Conservation (phyloP, 2,329 filamentous ascomycete species). For the Colletotrichum sp. region DNA sequence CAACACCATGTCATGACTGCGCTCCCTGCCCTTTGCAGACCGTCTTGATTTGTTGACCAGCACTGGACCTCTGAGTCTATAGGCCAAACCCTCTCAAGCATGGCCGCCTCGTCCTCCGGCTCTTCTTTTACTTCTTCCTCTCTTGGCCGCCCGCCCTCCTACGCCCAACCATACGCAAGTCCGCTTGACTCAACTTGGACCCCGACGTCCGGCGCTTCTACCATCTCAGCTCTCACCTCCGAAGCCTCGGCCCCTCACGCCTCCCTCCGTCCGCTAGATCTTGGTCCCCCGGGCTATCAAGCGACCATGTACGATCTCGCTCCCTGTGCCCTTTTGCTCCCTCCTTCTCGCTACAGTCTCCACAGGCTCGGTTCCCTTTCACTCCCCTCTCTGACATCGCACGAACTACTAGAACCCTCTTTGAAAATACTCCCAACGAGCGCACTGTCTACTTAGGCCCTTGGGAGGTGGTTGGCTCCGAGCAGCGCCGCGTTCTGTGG, state of each 20-base stretch:
- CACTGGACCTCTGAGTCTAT: neutral
- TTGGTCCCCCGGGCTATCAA: constrained; percentile 58
- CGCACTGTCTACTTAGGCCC: constrained; percentile 57
- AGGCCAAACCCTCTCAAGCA: constrained; percentile 28
- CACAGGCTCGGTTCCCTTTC: neutral
- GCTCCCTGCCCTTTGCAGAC: neutral
- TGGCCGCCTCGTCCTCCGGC: constrained; percentile 47
- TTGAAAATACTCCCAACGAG: constrained; percentile 53
- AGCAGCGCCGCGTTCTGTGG: constrained; percentile 56
- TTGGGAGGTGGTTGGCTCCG: constrained; percentile 54
- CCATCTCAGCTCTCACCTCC: constrained; percentile 45
- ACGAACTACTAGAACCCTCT: constrained; percentile 46
- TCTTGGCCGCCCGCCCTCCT: constrained; percentile 44
- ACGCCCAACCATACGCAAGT: constrained; percentile 46
- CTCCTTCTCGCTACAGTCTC: neutral
- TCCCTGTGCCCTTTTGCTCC: neutral
- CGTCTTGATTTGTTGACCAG: constrained; percentile 6
- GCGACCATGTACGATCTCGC: constrained; percentile 52
- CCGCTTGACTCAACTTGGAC: constrained; percentile 51
- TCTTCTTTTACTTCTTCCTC: constrained; percentile 55
- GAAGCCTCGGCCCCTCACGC: constrained; percentile 44
- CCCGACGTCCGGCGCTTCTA: constrained; percentile 47
- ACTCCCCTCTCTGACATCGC: constrained; percentile 4
- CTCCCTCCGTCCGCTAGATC: constrained; percentile 50
- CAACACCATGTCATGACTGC: constrained; percentile 1